Evolutionary conservation across 169 alveolate species (phyloP).

Genomic region (Eimeria brunetti): DNA sequence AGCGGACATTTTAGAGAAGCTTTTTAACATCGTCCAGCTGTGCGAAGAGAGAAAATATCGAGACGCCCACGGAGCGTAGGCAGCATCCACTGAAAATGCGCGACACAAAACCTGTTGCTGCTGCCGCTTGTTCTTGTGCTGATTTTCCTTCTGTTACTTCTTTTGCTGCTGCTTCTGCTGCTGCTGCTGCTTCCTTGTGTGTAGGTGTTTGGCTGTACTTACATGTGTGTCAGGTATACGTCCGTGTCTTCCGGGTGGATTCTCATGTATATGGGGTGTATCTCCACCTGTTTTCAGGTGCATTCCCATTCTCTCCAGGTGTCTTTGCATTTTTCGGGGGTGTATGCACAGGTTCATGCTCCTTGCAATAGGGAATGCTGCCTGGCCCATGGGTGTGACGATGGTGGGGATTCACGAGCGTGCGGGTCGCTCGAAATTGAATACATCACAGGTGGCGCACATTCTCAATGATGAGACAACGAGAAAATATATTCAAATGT

Average conservation of each 20-base stretch:
- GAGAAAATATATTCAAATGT: slow-evolving; percentile 92
- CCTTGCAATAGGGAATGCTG: slow-evolving; percentile 95
- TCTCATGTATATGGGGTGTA: too few relatives aligned
- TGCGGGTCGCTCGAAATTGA: slow-evolving; percentile 93
- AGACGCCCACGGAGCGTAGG: slow-evolving; percentile 90
- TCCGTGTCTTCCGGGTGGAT: too few relatives aligned
- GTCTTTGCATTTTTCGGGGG: background rate
- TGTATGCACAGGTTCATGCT: slow-evolving; percentile 89
- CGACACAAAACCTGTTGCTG: too few relatives aligned
- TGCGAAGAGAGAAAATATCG: slow-evolving; percentile 91
- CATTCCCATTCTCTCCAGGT: background rate
- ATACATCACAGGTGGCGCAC: slow-evolving; percentile 93
- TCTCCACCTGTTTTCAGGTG: too few relatives aligned
- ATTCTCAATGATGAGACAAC: slow-evolving; percentile 95
- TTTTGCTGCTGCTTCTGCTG: too few relatives aligned
- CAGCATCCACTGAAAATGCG: too few relatives aligned
- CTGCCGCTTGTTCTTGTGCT: too few relatives aligned
- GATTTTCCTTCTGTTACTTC: too few relatives aligned
- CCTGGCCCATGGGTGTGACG: slow-evolving; percentile 97
- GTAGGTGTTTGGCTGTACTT: too few relatives aligned
- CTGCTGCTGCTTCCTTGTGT: too few relatives aligned
- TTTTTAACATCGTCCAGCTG: slow-evolving; percentile 88
- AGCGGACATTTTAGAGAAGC: slow-evolving; percentile 80
- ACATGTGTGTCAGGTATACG: too few relatives aligned
- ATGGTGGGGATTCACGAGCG: slow-evolving; percentile 98